Evolutionary conservation across 2,329 filamentous ascomycete genomes (phyloP).

Genomic region (Torrubiellomyces zombiae): DNA sequence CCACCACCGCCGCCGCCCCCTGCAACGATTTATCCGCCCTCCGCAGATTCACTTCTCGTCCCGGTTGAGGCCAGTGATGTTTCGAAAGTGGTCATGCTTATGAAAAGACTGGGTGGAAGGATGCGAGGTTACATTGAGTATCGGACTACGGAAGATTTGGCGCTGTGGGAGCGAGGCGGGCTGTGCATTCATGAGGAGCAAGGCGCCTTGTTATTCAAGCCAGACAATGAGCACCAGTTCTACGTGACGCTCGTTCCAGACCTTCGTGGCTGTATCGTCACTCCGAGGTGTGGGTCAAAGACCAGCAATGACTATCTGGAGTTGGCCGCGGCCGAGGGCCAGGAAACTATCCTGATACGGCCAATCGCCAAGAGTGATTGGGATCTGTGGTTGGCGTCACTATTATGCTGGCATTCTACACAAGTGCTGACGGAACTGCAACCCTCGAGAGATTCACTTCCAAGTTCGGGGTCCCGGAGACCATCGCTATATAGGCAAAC

Average conservation of each 20-base stretch:
- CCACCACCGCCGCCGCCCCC: constrained; percentile 38
- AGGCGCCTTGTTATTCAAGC: constrained; percentile 59
- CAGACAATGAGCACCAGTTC: constrained; percentile 46
- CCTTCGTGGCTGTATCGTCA: constrained; percentile 56
- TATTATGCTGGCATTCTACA: constrained; percentile 74
- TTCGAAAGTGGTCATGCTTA: constrained; percentile 55
- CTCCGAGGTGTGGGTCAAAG: constrained; percentile 32
- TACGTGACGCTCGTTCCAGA: constrained; percentile 55
- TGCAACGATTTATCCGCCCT: too few relatives aligned
- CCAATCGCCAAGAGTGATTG: constrained; percentile 49
- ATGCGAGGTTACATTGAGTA: constrained; percentile 71
- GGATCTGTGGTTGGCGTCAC: constrained; percentile 64
- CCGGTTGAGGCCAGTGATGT: constrained; percentile 50
- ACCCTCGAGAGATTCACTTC: too few relatives aligned
- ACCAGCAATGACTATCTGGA: constrained; percentile 33
- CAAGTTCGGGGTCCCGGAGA: too few relatives aligned
- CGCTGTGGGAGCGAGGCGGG: constrained; percentile 52
- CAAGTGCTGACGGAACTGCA: too few relatives aligned
- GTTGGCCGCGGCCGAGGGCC: constrained; percentile 33
- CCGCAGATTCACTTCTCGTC: constrained; percentile 40
- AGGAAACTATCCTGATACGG: constrained; percentile 44
- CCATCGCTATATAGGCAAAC: too few relatives aligned
- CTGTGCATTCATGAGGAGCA: constrained; percentile 65
- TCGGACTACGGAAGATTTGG: constrained; percentile 36
- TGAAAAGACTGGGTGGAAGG: constrained; percentile 60